phyloP scores from a whole-genome alignment of 2,329 filamentous ascomycete genomes.

The Colletotrichum magnum region DNA sequence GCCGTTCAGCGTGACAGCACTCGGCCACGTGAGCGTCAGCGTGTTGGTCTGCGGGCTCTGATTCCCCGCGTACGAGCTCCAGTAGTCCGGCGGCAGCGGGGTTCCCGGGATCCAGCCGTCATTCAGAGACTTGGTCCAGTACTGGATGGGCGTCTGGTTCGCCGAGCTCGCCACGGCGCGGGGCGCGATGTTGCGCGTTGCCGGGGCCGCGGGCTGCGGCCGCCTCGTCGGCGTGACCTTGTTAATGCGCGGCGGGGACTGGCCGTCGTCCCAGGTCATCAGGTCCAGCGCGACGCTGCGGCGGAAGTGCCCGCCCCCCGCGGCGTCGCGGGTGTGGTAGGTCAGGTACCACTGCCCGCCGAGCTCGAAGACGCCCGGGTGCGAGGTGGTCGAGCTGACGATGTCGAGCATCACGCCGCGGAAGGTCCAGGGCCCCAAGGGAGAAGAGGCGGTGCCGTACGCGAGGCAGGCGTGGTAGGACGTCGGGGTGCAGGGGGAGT shows the following conservation, averaged over 20 bases:
- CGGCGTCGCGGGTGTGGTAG: constrained; percentile 54
- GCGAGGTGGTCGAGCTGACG: constrained; percentile 54
- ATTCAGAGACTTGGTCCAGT: constrained; percentile 53
- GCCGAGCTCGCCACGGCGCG: constrained; percentile 44
- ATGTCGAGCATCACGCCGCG: constrained; percentile 51
- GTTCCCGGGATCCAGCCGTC: constrained; percentile 48
- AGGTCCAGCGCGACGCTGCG: constrained; percentile 46
- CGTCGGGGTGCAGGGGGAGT: constrained; percentile 54
- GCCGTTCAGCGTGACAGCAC: constrained; percentile 48
- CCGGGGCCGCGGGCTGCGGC: constrained; percentile 39
- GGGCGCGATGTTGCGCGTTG: constrained; percentile 52
- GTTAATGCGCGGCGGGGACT: constrained; percentile 46
- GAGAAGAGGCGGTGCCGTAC: constrained; percentile 51
- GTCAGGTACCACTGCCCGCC: constrained; percentile 50
- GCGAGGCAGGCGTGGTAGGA: constrained; percentile 55
- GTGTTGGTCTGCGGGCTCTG: constrained; percentile 47
- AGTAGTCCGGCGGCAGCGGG: constrained; percentile 55
- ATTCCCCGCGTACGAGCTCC: constrained; percentile 51
- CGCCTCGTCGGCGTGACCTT: constrained; percentile 49
- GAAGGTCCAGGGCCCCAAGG: constrained; percentile 54
- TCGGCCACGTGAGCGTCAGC: constrained; percentile 51
- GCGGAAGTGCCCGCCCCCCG: constrained; percentile 51
- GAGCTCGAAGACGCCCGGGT: constrained; percentile 50
- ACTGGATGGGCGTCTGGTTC: constrained; percentile 52
- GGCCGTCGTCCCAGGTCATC: constrained; percentile 45